Conservation (phyloP, 2,329 filamentous ascomycete genomes). For the Emydomyces testavorans region DNA sequence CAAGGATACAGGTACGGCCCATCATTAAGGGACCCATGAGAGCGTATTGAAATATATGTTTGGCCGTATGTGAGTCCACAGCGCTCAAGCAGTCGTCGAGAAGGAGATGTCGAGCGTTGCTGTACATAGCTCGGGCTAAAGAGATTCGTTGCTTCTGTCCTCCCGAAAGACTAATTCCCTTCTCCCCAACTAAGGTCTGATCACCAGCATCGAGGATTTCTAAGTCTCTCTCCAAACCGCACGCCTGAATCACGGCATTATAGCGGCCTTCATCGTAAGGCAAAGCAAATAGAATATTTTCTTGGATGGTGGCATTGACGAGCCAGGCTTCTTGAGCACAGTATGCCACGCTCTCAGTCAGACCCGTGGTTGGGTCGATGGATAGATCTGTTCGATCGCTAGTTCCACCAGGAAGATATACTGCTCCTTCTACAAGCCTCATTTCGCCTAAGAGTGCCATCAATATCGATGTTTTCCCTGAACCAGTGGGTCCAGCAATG, state of each 20-base stretch:
- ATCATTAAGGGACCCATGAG: slow-evolving; percentile 82
- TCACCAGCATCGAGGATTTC: slow-evolving; percentile 88
- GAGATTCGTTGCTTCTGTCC: slow-evolving; percentile 97
- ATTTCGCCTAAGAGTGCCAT: slow-evolving; percentile 97
- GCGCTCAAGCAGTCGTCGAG: slow-evolving; percentile 93
- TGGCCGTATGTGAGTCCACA: slow-evolving; percentile 92
- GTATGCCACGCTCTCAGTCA: slow-evolving; percentile 88
- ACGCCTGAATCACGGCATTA: slow-evolving; percentile 76
- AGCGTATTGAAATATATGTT: slow-evolving; percentile 95
- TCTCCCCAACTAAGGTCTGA: slow-evolving; percentile 88
- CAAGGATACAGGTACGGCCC: slow-evolving; percentile 79
- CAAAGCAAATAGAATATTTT: slow-evolving; percentile 87
- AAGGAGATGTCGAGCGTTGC: slow-evolving; percentile 77
- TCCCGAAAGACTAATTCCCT: slow-evolving; percentile 90
- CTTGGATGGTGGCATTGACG: slow-evolving; percentile 86
- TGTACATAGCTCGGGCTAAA: slow-evolving; percentile 92
- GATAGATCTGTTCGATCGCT: slow-evolving; percentile 70
- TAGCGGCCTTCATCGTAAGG: slow-evolving; percentile 73
- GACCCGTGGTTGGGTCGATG: slow-evolving; percentile 67
- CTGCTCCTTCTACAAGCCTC: slow-evolving; percentile 67
- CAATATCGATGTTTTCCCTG: slow-evolving; percentile 86
- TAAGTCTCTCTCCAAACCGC: slow-evolving; percentile 79
- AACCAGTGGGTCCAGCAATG: slow-evolving; percentile 83
- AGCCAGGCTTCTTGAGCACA: slow-evolving; percentile 96
- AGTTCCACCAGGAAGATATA: slow-evolving; percentile 73